phyloP scores from a whole-genome alignment of 1,139 yeast species.

The Suhomyces chickasaworum region DNA sequence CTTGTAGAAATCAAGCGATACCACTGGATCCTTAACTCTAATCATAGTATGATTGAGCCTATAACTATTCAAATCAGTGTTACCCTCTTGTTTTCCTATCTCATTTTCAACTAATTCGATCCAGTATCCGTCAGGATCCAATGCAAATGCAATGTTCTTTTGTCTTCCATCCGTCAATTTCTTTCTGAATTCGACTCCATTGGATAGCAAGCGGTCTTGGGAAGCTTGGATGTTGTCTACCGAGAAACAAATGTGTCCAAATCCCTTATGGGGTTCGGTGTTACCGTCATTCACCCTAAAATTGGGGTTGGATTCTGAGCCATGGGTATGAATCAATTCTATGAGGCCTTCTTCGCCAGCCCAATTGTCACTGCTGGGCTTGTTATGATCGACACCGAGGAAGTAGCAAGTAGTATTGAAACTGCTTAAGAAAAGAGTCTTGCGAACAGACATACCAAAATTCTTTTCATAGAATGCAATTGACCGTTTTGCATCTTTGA shows the following conservation, averaged over 20 bases:
- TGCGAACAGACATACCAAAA: conserved; percentile 72
- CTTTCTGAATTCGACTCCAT: conserved; percentile 78
- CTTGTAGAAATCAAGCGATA: conserved; percentile 74
- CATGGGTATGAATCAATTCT: conserved; percentile 83
- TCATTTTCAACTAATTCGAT: conserved; percentile 79
- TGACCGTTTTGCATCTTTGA: conserved; percentile 77
- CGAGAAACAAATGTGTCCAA: conserved; percentile 89
- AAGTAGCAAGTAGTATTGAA: conserved; percentile 62
- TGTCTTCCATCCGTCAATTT: conserved; percentile 87
- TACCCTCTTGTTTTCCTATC: conserved; percentile 38
- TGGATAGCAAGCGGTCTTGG: conserved; percentile 57
- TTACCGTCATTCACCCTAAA: conserved; percentile 79
- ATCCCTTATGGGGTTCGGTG: conserved; percentile 80
- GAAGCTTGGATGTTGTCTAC: conserved; percentile 74
- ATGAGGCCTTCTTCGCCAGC: conserved; percentile 74
- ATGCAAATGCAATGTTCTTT: conserved; percentile 86
- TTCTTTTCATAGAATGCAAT: conserved; percentile 71
- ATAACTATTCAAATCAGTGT: conserved; percentile 46
- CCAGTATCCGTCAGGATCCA: conserved; percentile 98
- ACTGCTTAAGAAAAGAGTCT: conserved; percentile 54
- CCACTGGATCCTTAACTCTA: conserved; percentile 81
- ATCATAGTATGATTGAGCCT: conserved; percentile 91
- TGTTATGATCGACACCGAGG: conserved; percentile 30
- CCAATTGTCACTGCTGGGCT: conserved; percentile 56
- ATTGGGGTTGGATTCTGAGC: conserved; percentile 61